A percentile compares a stretch with the other conserved stretches of the same genome.
phyloP scores from a whole-genome alignment of 1,284 basidiomycete genomes.

The Puccinia novopanici region DNA sequence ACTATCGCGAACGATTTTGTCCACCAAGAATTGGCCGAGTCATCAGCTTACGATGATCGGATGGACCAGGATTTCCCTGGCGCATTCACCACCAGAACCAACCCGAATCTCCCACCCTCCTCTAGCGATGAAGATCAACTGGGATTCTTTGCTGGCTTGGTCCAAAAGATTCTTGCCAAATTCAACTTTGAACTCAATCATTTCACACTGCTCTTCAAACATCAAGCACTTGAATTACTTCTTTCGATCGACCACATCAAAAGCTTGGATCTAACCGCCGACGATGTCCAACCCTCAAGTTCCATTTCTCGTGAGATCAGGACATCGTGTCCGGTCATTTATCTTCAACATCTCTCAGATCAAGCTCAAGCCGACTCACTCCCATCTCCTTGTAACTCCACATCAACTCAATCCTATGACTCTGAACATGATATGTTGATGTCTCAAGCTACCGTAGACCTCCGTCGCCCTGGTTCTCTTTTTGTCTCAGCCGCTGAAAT shows the following conservation, averaged over 20 bases:
- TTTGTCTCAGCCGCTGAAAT: slow-evolving; percentile 2
- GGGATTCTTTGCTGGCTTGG: slow-evolving; percentile 41
- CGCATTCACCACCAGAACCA: slow-evolving; percentile 39
- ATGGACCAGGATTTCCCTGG: slow-evolving; percentile 38
- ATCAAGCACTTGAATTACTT: slow-evolving; percentile 13
- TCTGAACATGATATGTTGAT: slow-evolving; percentile 59
- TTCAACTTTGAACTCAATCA: slow-evolving; percentile 37
- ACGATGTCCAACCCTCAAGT: slow-evolving; percentile 2
- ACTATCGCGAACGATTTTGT: slow-evolving; percentile 47
- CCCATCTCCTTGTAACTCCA: slow-evolving; percentile 24
- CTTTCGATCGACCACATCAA: slow-evolving; percentile 34
- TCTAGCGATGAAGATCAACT: slow-evolving; percentile 35
- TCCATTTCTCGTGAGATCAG: slow-evolving; percentile 32
- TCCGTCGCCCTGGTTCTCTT: slow-evolving; percentile 56
- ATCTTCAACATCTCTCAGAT: slow-evolving; percentile 29
- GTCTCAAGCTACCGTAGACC: slow-evolving; percentile 62
- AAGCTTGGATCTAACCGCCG: background rate
- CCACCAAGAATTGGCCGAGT: slow-evolving; percentile 17
- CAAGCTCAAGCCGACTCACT: slow-evolving; percentile 9
- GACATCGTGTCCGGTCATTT: slow-evolving; percentile 26
- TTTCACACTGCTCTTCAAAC: slow-evolving; percentile 17
- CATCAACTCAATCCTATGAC: slow-evolving; percentile 52
- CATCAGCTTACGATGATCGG: slow-evolving; percentile 21
- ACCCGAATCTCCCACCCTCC: background rate
- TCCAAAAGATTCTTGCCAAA: slow-evolving; percentile 44